These are phyloP conservation scores for Phytopythium helicoides DNA, from an alignment of 352 stramenopile genomes.

Conservation along the genomic window DNA sequence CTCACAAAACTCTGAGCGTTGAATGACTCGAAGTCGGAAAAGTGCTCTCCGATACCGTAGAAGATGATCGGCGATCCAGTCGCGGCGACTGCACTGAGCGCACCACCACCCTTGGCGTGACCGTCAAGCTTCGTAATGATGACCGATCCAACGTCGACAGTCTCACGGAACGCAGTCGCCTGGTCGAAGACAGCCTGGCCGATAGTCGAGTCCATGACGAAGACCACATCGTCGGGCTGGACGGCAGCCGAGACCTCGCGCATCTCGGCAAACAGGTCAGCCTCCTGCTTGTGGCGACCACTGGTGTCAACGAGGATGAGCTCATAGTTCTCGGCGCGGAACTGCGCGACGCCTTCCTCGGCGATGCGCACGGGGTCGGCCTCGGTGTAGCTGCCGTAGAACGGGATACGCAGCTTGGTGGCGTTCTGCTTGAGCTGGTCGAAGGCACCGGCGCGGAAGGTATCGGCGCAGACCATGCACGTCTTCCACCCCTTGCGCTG, in stretches of 20 bases:
- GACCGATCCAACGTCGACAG: slow-evolving; percentile 96
- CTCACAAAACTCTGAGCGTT: slow-evolving; percentile 97
- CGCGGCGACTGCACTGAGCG: slow-evolving; percentile 96
- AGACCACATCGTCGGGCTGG: slow-evolving; percentile 96
- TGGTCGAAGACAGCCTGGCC: slow-evolving; percentile 98
- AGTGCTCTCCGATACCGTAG: slow-evolving; percentile 97
- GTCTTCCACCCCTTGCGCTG: slow-evolving; percentile 97
- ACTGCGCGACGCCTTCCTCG: slow-evolving; percentile 97
- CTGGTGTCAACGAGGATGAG: slow-evolving; percentile 99
- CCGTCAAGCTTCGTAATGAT: slow-evolving; percentile 99
- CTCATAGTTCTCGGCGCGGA: slow-evolving; percentile 97
- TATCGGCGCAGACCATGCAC: slow-evolving; percentile 99
- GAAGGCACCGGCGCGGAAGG: slow-evolving; percentile 97
- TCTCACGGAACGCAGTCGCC: slow-evolving; percentile 93
- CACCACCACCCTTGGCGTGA: slow-evolving; percentile 98
- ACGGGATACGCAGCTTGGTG: slow-evolving; percentile 97
- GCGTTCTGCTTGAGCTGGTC: slow-evolving; percentile 99
- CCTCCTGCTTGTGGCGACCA: slow-evolving; percentile 98
- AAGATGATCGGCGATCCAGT: slow-evolving; percentile 98
- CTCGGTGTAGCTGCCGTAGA: slow-evolving; percentile 98
- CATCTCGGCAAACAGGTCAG: slow-evolving; percentile 99
- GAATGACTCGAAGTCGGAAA: slow-evolving; percentile 98
- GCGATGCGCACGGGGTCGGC: slow-evolving; percentile 98
- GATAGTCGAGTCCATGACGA: slow-evolving; percentile 99
- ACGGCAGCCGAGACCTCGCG: slow-evolving; percentile 96